Conservation (phyloP, 805 yeast species). For the Cyberlindnera japonica region DNA sequence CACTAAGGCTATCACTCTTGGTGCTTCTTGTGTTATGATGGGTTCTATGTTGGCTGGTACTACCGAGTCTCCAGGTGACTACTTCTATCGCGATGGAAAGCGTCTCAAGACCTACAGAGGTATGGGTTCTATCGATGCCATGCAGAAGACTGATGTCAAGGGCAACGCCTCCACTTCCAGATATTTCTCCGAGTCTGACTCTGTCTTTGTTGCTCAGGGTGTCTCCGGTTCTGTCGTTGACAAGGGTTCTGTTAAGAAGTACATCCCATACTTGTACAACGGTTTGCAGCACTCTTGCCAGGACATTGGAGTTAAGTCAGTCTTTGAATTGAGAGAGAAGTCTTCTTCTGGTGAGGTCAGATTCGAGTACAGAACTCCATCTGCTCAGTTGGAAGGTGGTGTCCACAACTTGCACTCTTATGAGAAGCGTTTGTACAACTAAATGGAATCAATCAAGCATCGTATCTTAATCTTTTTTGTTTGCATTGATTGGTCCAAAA, state of each 20-base stretch:
- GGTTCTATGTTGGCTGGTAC: constrained; percentile 99
- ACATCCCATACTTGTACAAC: constrained; percentile 87
- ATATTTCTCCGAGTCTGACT: constrained; percentile 94
- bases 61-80: constrained; percentile 96
- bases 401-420: constrained; percentile 93
- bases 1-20: constrained; percentile 92
- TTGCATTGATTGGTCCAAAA: too few relatives aligned
- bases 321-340: constrained; percentile 56
- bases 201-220: constrained; percentile 98
- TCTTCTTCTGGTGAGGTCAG: constrained; percentile 72
- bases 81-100: constrained; percentile 96
- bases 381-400: constrained; percentile 99
- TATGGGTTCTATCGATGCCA: constrained; percentile 99
- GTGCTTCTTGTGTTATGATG: constrained; percentile 98
- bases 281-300: constrained; percentile 99
- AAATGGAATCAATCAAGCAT: background rate
- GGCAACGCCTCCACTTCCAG: constrained; percentile 98
- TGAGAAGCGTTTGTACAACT: constrained; percentile 90
- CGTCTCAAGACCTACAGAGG: constrained; percentile 97
- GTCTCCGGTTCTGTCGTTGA: constrained; percentile 96
- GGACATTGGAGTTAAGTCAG: constrained; percentile 85
- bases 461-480: background rate
- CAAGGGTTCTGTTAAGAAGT: constrained; percentile 92
- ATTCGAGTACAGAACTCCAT: constrained; percentile 96
- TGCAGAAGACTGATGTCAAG: constrained; percentile 82